A percentile compares a stretch with the other conserved stretches of the same genome.
Evolutionary conservation across 371 early-diverging fungal genomes (phyloP).

Genomic region (Rhizomucor miehei): DNA sequence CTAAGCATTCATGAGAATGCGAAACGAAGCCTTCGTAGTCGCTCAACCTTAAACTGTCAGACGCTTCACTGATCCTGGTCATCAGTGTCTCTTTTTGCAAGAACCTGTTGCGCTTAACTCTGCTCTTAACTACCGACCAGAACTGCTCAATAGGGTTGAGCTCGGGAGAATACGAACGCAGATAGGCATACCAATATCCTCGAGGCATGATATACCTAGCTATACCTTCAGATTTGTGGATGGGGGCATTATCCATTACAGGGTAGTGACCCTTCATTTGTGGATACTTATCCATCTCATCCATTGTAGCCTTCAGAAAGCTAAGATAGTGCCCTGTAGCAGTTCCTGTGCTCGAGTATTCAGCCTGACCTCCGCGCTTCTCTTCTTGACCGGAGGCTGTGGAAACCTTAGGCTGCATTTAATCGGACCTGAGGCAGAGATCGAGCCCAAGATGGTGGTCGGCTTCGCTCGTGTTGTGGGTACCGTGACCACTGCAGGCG

Average conservation of each 20-base stretch:
- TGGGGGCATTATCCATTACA: conserved; percentile 18
- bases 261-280: conserved; percentile 14
- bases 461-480: conserved; percentile 8
- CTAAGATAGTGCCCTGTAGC: conserved; percentile 20
- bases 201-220: conserved; percentile 9
- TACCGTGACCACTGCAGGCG: conserved; percentile 7
- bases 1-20: too few species aligned
- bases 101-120: background rate
- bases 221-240: conserved; percentile 10
- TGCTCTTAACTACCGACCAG: conserved; percentile 7
- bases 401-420: background rate
- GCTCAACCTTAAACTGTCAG: too few species aligned
- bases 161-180: conserved; percentile 5
- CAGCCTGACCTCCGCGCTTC: conserved; percentile 6
- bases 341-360: conserved; percentile 8
- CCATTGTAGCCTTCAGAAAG: conserved; percentile 14
- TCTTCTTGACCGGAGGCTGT: conserved; percentile 6
- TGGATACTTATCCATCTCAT: conserved; percentile 14
- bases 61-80: too few species aligned
- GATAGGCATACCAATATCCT: conserved; percentile 13
- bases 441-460: background rate
- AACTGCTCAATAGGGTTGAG: conserved; percentile 9
- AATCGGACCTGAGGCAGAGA: too few species aligned
- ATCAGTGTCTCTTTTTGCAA: too few species aligned
- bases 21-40: too few species aligned